phyloP scores from a whole-genome alignment of 305 asterid species.

The Fraxinus velutina region DNA sequence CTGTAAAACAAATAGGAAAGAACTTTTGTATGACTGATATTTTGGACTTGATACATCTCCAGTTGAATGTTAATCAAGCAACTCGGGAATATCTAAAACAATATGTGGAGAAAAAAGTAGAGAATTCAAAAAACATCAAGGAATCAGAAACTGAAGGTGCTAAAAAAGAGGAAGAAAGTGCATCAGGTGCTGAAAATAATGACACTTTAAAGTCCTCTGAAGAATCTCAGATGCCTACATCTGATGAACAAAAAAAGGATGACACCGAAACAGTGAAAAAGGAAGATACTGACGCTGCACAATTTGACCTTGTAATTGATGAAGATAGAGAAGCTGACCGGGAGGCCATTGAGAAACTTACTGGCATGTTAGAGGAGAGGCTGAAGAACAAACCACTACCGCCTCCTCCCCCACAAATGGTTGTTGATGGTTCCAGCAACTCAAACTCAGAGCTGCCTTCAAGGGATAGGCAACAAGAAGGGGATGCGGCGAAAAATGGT shows the following conservation, averaged over 20 bases:
- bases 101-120: conserved; percentile 66
- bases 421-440: conserved; percentile 50
- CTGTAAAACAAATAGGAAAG: background rate
- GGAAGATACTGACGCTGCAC: conserved; percentile 51
- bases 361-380: conserved; percentile 80
- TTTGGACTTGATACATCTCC: conserved; percentile 33
- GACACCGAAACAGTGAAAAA: conserved; percentile 36
- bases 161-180: conserved; percentile 49
- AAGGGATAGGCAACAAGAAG: conserved; percentile 62
- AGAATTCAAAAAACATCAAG: conserved; percentile 44
- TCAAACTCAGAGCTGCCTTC: conserved; percentile 60
- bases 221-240: conserved; percentile 42
- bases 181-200: conserved; percentile 44
- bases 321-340: conserved; percentile 71
- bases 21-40: conserved; percentile 25
- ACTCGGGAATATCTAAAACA: conserved; percentile 70
- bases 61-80: conserved; percentile 80
- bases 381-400: conserved; percentile 81
- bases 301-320: conserved; percentile 73
- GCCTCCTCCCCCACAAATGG: conserved; percentile 49
- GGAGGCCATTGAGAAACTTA: conserved; percentile 66
- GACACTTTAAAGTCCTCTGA: conserved; percentile 40
- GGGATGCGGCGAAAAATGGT: conserved; percentile 50
- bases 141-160: conserved; percentile 44
- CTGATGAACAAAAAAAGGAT: conserved; percentile 52